A percentile compares a stretch with the other conserved stretches of the same genome.
phyloP scores from a whole-genome alignment of 2,329 filamentous ascomycete genomes.

The Ophiostoma sp. region DNA sequence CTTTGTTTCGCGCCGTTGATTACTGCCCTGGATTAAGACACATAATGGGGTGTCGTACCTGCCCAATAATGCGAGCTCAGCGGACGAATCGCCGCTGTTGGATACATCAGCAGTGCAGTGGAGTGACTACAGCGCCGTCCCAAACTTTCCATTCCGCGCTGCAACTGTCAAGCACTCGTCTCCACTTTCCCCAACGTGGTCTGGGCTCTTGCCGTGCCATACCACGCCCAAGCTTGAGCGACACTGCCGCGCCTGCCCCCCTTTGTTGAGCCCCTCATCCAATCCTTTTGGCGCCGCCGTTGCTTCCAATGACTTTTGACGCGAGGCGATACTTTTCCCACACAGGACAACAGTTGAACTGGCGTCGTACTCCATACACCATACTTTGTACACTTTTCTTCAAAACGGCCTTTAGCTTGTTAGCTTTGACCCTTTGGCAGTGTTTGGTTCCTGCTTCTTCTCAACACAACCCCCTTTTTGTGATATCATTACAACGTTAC shows the following conservation, averaged over 20 bases:
- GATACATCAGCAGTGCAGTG: conserved; percentile 24
- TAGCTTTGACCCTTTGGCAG: background rate
- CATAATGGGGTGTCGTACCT: background rate
- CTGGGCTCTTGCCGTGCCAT: background rate
- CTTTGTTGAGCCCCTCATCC: background rate
- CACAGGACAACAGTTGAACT: background rate
- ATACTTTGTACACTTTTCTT: background rate
- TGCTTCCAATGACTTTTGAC: background rate
- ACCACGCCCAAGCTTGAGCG: background rate
- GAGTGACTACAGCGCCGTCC: background rate
- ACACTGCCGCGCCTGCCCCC: background rate
- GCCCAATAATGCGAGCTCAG: background rate
- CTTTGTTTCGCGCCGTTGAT: background rate
- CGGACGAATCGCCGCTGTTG: conserved; percentile 22
- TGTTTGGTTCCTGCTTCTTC: background rate
- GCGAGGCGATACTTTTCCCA: background rate
- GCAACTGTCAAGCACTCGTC: background rate
- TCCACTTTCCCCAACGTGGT: background rate
- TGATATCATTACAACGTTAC: conserved; percentile 13
- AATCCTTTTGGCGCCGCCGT: background rate
- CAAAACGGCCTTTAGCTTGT: background rate
- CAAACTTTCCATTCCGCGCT: background rate
- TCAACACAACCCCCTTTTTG: background rate
- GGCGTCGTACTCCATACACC: background rate
- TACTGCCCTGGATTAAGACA: background rate